Base-by-base conservation (phyloP, 805 yeast genomes). In the Clavispora carvajalis region DNA sequence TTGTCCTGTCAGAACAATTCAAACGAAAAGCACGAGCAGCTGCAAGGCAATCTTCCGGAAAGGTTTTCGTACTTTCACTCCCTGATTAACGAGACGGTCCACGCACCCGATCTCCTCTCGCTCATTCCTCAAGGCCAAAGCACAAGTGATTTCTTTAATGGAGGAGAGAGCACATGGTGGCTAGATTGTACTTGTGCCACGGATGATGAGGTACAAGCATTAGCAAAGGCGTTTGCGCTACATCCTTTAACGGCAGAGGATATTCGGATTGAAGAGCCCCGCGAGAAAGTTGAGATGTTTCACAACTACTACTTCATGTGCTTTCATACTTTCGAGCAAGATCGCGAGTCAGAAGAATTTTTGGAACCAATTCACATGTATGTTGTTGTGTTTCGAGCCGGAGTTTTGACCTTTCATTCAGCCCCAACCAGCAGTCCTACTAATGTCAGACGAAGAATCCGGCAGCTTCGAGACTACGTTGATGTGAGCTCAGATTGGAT, bases 321-420 rank as follows among this genome's bases (percentile, higher is more conserved):
- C 6, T 35, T 35, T 18, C 31, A 24, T 24, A 25, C 33, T 3
- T 25, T 35, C n/a, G 38, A 35, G 58, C 81, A 83, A 17, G 96
- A 91, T 49, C 55, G 56, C 37, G 93, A 81, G 59, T 77, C 85
- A 39, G 93, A 84, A 53, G 33, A 36, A 5, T 28, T 16, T 24
- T 36, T 36, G 38, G 38, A 36, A 23, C 34, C 38, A 7, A 28
- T 36, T 22, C n/a, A 28, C 33, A 16, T 36, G 25, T 36, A 36
- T 23, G 29, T 36, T 6, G 38, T 36, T 17, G 38, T 36, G 25
- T 36, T 36, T 22, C 16, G 30, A 16, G 22, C 29, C 13, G 38
- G 38, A 2, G 26, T 36, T 1, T 12, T 36, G 15, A 36, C 38
- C 21, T 26, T 36, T 21, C 33, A 36, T 16, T 36, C 29, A 6